Evolutionary conservation across 768 basidiomycete genomes (phyloP).

Genomic region (Astraeus odoratus): DNA sequence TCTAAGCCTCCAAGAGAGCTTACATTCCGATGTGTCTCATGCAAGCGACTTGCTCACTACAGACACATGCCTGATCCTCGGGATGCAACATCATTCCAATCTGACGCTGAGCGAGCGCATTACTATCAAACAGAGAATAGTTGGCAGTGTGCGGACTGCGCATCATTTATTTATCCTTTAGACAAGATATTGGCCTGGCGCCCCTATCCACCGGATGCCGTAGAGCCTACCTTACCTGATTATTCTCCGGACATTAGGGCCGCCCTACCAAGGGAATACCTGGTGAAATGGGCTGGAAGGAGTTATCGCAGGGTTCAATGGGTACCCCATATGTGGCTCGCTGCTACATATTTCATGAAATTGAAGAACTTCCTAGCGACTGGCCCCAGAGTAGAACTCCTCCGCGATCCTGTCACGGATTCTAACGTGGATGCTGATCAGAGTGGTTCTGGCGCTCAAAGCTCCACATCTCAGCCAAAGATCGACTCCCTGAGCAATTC

Average conservation of each 20-base stretch:
- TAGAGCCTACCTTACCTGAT: conserved; percentile 42
- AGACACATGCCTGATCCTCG: conserved; percentile 53
- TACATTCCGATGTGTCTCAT: conserved; percentile 76
- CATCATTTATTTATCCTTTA: conserved; percentile 57
- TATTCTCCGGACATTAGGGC: conserved; percentile 44
- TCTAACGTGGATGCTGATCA: conserved; percentile 22
- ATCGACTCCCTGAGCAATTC: conserved; percentile 14
- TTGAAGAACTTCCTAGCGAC: conserved; percentile 69
- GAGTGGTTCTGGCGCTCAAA: conserved; percentile 14
- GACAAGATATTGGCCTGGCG: conserved; percentile 93
- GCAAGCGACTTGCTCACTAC: conserved; percentile 82
- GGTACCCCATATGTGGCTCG: conserved; percentile 92
- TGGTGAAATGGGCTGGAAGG: conserved; percentile 80
- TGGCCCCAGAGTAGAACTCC: conserved; percentile 63
- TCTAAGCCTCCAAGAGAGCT: conserved; percentile 33
- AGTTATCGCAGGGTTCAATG: conserved; percentile 79
- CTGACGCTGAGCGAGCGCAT: conserved; percentile 40
- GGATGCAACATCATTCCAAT: conserved; percentile 22
- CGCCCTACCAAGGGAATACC: conserved; percentile 79
- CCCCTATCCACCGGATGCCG: conserved; percentile 61
- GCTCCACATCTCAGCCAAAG: conserved; percentile 34
- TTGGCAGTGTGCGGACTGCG: conserved; percentile 78
- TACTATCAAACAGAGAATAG: conserved; percentile 48
- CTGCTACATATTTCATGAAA: conserved; percentile 55
- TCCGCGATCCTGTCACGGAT: conserved; percentile 38